Conservation (phyloP, 75 land plant species). For the Picea glauca region DNA sequence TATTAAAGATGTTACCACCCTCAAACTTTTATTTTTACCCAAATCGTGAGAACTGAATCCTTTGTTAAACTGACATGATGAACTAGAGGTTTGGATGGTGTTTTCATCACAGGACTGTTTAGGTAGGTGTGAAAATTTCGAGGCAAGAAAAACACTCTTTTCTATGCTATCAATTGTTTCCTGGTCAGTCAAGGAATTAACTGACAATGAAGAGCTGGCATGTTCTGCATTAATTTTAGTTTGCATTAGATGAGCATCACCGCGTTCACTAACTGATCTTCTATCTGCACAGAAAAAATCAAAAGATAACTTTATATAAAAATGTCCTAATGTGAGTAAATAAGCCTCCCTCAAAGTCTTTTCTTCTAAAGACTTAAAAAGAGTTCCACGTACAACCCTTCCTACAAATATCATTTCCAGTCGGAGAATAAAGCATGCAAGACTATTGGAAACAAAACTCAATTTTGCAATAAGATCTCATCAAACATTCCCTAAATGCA, state of each 20-base stretch:
- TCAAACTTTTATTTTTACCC: not conserved
- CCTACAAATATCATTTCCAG: no score
- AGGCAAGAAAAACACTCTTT: not conserved
- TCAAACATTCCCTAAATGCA: no score
- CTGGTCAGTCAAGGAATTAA: not conserved
- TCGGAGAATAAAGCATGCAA: no score
- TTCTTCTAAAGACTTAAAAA: no score
- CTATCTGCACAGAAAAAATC: not conserved
- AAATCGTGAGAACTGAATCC: not conserved
- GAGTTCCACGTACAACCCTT: no score
- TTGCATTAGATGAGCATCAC: not conserved
- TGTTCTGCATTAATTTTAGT: not conserved
- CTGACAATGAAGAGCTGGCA: not conserved
- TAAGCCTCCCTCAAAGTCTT: no score
- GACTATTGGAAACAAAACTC: no score
- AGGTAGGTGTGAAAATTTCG: not conserved
- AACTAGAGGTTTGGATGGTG: not conserved
- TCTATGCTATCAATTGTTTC: not conserved
- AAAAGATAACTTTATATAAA: not conserved
- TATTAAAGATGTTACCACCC: not conserved
- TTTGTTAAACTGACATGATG: not conserved
- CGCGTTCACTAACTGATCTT: not conserved
- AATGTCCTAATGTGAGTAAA: not conserved
- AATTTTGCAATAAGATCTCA: no score
- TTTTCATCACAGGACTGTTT: not conserved